Percentiles rank a stretch among this genome's conserved stretches.
Conservation (phyloP, 257 asterid genomes). For the Scutellaria baicalensis region DNA sequence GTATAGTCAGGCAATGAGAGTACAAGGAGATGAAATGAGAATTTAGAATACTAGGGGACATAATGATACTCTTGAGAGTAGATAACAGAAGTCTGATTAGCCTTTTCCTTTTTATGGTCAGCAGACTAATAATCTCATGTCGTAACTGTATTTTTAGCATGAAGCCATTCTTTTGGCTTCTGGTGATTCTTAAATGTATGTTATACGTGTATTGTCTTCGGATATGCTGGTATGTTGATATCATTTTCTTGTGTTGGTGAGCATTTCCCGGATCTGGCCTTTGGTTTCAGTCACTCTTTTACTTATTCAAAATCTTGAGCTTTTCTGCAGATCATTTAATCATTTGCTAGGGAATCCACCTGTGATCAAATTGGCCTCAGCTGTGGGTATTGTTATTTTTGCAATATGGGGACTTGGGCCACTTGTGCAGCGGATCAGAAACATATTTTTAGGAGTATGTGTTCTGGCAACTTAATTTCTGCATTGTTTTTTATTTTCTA, state of each 20-base stretch:
- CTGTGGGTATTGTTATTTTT: conserved; percentile 54
- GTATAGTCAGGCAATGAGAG: no score
- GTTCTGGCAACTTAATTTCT: conserved; percentile 3
- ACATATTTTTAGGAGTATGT: conserved; percentile 45
- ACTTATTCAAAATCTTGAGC: background rate
- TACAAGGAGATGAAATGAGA: background rate
- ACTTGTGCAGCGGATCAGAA: conserved; percentile 50
- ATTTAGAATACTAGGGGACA: background rate
- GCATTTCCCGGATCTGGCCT: background rate
- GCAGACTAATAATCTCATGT: background rate
- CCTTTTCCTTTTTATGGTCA: background rate
- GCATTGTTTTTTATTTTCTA: background rate
- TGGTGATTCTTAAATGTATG: background rate
- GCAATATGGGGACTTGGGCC: conserved; percentile 89
- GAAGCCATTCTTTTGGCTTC: background rate
- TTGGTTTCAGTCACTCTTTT: conserved; percentile 10
- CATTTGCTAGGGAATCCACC: conserved; percentile 41
- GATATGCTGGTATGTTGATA: background rate
- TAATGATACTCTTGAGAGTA: background rate
- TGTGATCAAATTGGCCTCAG: conserved; percentile 58
- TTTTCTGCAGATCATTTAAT: conserved; percentile 46
- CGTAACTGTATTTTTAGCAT: conserved; percentile 20
- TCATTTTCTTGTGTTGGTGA: background rate
- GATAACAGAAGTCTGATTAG: background rate
- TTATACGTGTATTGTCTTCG: background rate